A percentile compares a stretch with the other conserved stretches of the same genome.
These are phyloP conservation scores for Ceratobasidium papillatum DNA, from an alignment of 1,284 basidiomycete species.

Conservation along the genomic window DNA sequence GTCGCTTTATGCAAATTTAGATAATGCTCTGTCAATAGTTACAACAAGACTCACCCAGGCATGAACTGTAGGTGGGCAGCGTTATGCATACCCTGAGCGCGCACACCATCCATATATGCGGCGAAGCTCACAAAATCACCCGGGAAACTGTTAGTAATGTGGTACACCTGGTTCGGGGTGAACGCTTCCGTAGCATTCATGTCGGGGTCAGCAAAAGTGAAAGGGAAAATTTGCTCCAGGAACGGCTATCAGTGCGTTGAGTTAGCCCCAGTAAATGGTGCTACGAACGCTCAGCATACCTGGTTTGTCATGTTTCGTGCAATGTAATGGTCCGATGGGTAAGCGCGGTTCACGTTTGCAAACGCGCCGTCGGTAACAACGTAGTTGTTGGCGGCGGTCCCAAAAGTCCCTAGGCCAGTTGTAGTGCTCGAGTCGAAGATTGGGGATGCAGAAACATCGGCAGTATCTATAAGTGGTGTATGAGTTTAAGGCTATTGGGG, in stretches of 20 bases:
- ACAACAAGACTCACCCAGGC: conserved; percentile 10
- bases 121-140: conserved; percentile 33
- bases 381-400: conserved; percentile 8
- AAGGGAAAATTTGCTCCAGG: conserved; percentile 29
- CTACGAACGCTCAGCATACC: background rate
- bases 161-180: conserved; percentile 18
- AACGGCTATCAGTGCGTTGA: conserved; percentile 24
- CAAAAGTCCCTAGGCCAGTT: conserved; percentile 37
- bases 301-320: conserved; percentile 13
- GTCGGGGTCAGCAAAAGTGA: conserved; percentile 12
- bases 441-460: conserved; percentile 15
- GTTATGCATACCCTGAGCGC: conserved; percentile 41
- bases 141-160: conserved; percentile 23
- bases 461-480: conserved; percentile 10
- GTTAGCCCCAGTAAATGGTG: background rate
- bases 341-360: conserved; percentile 23
- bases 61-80: conserved; percentile 33
- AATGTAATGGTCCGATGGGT: conserved; percentile 36
- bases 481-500: background rate
- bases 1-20: conserved; percentile 24
- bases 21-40: background rate
- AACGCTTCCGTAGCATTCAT: conserved; percentile 21
- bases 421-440: conserved; percentile 14
- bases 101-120: conserved; percentile 31
- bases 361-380: conserved; percentile 39